Percentiles rank a stretch among this genome's conserved stretches.
phyloP scores from a whole-genome alignment of 2,329 filamentous ascomycete species.

The Fusarium bulbicola region DNA sequence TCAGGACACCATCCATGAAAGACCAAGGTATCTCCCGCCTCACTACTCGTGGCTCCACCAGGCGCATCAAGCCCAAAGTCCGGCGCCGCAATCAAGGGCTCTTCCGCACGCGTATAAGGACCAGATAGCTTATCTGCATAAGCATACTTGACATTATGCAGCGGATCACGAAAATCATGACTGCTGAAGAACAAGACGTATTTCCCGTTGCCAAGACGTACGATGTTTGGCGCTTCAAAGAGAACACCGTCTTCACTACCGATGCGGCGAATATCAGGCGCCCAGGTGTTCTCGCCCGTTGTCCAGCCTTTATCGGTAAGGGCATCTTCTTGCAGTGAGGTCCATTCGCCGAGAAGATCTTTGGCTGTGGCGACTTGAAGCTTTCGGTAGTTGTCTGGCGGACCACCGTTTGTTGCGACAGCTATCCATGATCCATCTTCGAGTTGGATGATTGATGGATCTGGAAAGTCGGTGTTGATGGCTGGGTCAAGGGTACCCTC shows the following conservation, averaged over 20 bases:
- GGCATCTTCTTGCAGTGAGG: not conserved
- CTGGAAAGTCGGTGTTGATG: slow-evolving; percentile 14
- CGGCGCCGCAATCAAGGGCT: slow-evolving; percentile 1
- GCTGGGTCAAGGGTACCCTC: not conserved
- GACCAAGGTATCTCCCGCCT: not conserved
- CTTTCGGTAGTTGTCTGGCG: not conserved
- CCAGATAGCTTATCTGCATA: slow-evolving; percentile 1
- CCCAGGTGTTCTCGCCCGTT: slow-evolving; percentile 3
- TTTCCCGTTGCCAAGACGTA: not conserved
- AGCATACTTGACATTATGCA: slow-evolving; percentile 16
- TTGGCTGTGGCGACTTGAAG: slow-evolving; percentile 1
- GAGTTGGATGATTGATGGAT: slow-evolving; percentile 4
- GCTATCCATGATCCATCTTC: slow-evolving; percentile 19
- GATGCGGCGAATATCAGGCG: slow-evolving; percentile 11
- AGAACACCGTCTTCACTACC: not conserved
- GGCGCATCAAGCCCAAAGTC: slow-evolving; percentile 9
- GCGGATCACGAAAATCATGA: not conserved
- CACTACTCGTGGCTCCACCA: slow-evolving; percentile 16
- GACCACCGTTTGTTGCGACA: slow-evolving; percentile 4
- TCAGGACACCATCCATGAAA: slow-evolving; percentile 18
- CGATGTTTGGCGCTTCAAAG: slow-evolving; percentile 10
- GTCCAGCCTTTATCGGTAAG: slow-evolving; percentile 17
- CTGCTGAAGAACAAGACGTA: slow-evolving; percentile 17
- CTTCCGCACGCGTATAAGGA: not conserved
- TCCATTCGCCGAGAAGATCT: slow-evolving; percentile 7